phyloP scores from a whole-genome alignment of 2,329 filamentous ascomycete species.

The Aspergillus novoparasiticus region DNA sequence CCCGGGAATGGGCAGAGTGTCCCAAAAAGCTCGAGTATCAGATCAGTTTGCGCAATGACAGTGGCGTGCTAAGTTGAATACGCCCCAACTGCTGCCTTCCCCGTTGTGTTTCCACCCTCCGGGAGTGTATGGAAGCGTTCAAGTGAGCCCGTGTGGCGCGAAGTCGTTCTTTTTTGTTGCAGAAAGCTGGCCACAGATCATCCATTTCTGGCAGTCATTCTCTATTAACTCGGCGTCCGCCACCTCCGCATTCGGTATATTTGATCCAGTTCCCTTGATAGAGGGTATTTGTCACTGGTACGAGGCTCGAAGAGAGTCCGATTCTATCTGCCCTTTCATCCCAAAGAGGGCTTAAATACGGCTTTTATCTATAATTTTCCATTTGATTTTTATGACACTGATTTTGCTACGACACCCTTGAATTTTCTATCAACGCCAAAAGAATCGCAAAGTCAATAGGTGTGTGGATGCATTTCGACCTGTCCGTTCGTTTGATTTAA shows the following conservation, averaged over 20 bases:
- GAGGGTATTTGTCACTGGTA: not conserved
- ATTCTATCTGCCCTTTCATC: not conserved
- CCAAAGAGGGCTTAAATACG: not conserved
- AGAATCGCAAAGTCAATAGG: not conserved
- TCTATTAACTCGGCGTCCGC: slow-evolving; percentile 5
- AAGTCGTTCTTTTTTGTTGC: slow-evolving; percentile 14
- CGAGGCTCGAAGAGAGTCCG: not conserved
- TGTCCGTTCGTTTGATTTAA: not conserved
- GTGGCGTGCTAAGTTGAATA: slow-evolving; percentile 25
- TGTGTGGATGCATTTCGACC: slow-evolving; percentile 5
- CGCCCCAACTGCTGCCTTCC: slow-evolving; percentile 11
- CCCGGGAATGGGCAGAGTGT: slow-evolving; percentile 31
- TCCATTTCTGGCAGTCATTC: slow-evolving; percentile 5
- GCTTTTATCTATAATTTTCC: not conserved
- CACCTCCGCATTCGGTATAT: slow-evolving; percentile 6
- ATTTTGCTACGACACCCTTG: not conserved
- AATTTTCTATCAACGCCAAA: not conserved
- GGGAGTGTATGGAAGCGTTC: slow-evolving; percentile 19
- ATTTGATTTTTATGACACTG: not conserved
- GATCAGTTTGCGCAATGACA: slow-evolving; percentile 31
- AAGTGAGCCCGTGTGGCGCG: slow-evolving; percentile 22
- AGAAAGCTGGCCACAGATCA: slow-evolving; percentile 12
- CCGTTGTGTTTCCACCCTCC: slow-evolving; percentile 18
- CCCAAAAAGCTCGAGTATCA: slow-evolving; percentile 25
- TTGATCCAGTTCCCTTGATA: not conserved